These are phyloP conservation scores for Medicago ruthenica DNA, from an alignment of 306 rosid species.

Conservation along the genomic window DNA sequence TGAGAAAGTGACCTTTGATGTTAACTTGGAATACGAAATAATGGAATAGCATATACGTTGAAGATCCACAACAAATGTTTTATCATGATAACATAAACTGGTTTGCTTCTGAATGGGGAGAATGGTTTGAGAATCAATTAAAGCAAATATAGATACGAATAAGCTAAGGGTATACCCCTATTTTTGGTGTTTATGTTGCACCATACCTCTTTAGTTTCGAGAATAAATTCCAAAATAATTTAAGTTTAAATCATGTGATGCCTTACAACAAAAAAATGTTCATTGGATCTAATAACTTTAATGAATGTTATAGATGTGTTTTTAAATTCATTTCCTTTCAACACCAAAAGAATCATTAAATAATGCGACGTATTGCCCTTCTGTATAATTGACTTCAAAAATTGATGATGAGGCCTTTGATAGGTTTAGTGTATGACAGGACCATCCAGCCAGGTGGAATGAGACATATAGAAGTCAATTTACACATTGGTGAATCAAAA, in stretches of 20 bases:
- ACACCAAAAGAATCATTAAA: background rate
- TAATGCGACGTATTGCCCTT: background rate
- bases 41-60: conserved; percentile 26
- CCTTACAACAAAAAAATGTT: background rate
- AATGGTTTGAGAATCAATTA: conserved; percentile 8
- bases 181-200: conserved; percentile 2
- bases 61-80: conserved; percentile 10
- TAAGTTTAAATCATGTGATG: background rate
- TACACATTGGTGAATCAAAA: too few species aligned
- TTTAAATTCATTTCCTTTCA: too few species aligned
- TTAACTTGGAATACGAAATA: conserved; percentile 15
- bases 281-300: background rate
- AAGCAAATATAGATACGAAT: background rate
- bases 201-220: background rate
- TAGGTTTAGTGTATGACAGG: background rate
- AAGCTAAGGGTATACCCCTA: background rate
- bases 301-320: background rate
- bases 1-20: conserved; percentile 31
- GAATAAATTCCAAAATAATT: conserved; percentile 20
- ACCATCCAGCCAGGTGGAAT: too few species aligned
- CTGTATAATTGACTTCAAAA: background rate
- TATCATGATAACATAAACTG: conserved; percentile 11
- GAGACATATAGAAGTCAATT: too few species aligned
- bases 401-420: background rate
- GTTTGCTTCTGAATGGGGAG: conserved; percentile 5